These are phyloP conservation scores for Stagonosporopsis chrysanthemi DNA, from an alignment of 2,329 filamentous ascomycete genomes.

Conservation along the genomic window DNA sequence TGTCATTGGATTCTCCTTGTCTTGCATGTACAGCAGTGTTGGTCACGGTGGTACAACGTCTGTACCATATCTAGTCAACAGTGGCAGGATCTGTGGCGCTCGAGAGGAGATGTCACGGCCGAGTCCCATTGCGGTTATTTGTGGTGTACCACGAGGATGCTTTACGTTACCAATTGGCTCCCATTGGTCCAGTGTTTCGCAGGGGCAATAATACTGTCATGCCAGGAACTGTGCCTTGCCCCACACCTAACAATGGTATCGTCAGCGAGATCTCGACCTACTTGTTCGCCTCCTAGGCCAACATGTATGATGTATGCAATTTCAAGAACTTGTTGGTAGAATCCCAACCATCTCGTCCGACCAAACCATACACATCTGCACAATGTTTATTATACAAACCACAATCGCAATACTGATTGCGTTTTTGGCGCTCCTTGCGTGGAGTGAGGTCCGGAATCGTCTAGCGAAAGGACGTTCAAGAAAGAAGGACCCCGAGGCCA, in stretches of 20 bases:
- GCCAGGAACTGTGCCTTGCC: slow-evolving; percentile 7
- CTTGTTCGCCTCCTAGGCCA: slow-evolving; percentile 5
- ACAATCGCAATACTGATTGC: slow-evolving; percentile 31
- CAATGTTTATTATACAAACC: slow-evolving; percentile 32
- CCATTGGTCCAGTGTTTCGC: slow-evolving; percentile 6
- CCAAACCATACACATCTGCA: neutral
- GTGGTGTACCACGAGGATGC: neutral
- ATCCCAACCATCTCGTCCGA: neutral
- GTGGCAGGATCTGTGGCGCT: neutral
- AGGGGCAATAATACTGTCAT: slow-evolving; percentile 14
- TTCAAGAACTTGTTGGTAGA: neutral
- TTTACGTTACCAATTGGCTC: slow-evolving; percentile 4
- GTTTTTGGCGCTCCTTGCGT: slow-evolving; percentile 30
- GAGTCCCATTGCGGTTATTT: slow-evolving; percentile 3
- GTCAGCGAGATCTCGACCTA: slow-evolving; percentile 11
- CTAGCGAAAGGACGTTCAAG: slow-evolving; percentile 23
- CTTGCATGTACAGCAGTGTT: neutral
- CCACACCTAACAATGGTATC: slow-evolving; percentile 13
- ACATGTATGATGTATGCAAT: neutral
- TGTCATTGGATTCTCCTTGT: neutral
- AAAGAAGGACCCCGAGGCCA: slow-evolving; percentile 27
- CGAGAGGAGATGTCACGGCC: neutral
- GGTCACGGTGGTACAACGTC: neutral
- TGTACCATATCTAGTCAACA: neutral
- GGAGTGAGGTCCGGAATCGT: slow-evolving; percentile 25